Evolutionary conservation across 495 filamentous ascomycete genomes (phyloP).

Genomic region (Talaromyces stipitatus): DNA sequence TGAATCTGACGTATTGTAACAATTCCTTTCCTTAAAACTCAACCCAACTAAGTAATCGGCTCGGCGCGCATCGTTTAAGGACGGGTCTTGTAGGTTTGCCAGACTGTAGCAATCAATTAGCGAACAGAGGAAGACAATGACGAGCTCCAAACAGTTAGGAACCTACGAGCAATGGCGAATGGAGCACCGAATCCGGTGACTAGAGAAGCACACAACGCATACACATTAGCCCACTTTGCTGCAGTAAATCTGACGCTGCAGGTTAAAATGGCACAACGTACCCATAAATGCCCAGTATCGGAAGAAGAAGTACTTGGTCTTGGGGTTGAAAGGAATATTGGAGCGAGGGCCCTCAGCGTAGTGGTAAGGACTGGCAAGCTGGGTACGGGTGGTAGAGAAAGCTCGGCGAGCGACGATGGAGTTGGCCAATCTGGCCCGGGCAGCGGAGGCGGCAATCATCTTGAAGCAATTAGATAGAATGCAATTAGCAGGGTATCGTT

Average conservation of each 20-base stretch:
- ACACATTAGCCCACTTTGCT: neutral
- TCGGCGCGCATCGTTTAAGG: slow-evolving; percentile 2
- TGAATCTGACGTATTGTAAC: slow-evolving; percentile 1
- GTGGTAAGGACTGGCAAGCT: slow-evolving; percentile 86
- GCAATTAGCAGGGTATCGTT: neutral
- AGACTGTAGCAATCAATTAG: slow-evolving; percentile 50
- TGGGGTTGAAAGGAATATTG: slow-evolving; percentile 95
- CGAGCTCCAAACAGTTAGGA: slow-evolving; percentile 6
- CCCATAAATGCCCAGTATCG: slow-evolving; percentile 78
- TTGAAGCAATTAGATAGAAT: slow-evolving; percentile 21
- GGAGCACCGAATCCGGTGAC: slow-evolving; percentile 70
- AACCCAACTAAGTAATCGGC: neutral
- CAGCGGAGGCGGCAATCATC: slow-evolving; percentile 80
- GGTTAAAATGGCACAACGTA: slow-evolving; percentile 32
- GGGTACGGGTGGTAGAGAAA: slow-evolving; percentile 85
- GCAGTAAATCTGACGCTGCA: slow-evolving; percentile 3
- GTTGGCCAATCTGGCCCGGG: slow-evolving; percentile 59
- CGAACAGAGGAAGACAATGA: neutral
- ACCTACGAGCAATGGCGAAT: slow-evolving; percentile 76
- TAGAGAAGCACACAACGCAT: slow-evolving; percentile 20
- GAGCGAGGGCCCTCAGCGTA: slow-evolving; percentile 92
- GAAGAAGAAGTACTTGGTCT: slow-evolving; percentile 72
- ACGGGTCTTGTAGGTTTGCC: slow-evolving; percentile 73
- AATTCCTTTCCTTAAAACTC: neutral
- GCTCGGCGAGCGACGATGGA: slow-evolving; percentile 75